Base-by-base conservation (phyloP, 805 yeast genomes). In the Suhomyces kilbournensis region DNA sequence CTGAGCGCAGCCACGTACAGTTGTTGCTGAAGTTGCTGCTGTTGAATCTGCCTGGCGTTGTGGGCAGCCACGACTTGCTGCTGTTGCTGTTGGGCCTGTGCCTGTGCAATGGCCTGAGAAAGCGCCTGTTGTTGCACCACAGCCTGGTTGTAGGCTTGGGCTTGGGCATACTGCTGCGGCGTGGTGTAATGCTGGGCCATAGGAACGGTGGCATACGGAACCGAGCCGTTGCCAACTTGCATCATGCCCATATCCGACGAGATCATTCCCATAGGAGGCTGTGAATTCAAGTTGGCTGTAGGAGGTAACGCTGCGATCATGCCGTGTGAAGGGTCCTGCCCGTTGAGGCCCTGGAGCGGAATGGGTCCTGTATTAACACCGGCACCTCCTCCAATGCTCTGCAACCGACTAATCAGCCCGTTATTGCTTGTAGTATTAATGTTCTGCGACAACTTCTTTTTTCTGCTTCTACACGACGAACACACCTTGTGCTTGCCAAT, bases 401-500 rank as follows among this genome's bases (percentile, higher is more conserved):
- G 48, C 48, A 35, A 42, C 17, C 48, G 47, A 42, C 40, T 42
- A 7, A 46, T 28, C 51, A 50, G 35, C 2, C 51, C 49, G 39
- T 25, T 20, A 28, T 39, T 49, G 19, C 52, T 50, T 30, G 49
- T 53, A 44, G 39, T 54, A 45, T 52, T 56, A 49, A 51, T 46
- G 39, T 35, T 50, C 42, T 56, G 58, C 6, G 55, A 42, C 50
- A 60, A 53, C 58, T 74, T 73, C 68, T 78, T 82, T 71, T 83
- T 80, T 60, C 82, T 69, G 55, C 70, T 73, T 44, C 89, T 72
- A 62, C 90, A 84, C 26, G 60, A 62, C 8, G 60, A 50, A 61
- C 90, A 84, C 17, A 83, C 84, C 64, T 84, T 84, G 60, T 78
- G 82, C 42, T 76, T 77, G 26, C 77, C 80, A 34, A 70, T 67